Conservation (phyloP, 805 yeast species). For the Myxozyma melibiosi region DNA sequence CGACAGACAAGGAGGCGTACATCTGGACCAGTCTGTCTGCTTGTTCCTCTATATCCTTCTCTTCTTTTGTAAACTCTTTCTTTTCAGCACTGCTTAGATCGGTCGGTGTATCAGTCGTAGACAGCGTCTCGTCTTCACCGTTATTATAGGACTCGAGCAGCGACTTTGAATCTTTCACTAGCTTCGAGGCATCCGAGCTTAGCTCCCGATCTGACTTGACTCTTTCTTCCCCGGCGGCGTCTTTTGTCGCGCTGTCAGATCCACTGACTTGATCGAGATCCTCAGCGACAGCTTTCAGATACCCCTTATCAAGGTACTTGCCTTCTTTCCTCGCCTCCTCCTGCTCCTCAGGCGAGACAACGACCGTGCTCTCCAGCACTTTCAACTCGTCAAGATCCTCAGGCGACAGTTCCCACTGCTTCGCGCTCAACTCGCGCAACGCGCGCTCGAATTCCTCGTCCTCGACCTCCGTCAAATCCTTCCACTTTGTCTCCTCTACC, state of each 20-base stretch:
- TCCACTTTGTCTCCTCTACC: slow-evolving; percentile 9
- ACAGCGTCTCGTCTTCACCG: background rate
- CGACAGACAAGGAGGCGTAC: slow-evolving; percentile 11
- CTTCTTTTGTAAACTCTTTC: slow-evolving; percentile 11
- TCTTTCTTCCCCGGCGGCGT: background rate
- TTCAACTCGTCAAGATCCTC: slow-evolving; percentile 26
- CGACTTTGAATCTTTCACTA: slow-evolving; percentile 1
- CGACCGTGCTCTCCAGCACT: slow-evolving; percentile 21
- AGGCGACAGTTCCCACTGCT: slow-evolving; percentile 27
- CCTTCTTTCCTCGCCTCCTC: slow-evolving; percentile 1
- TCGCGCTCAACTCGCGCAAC: slow-evolving; percentile 21
- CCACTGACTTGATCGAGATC: slow-evolving; percentile 6
- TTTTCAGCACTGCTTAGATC: background rate
- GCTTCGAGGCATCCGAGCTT: background rate
- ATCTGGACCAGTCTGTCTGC: slow-evolving; percentile 22
- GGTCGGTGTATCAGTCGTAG: background rate
- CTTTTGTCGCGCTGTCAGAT: background rate
- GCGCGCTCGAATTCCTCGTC: slow-evolving; percentile 30
- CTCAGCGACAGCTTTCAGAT: slow-evolving; percentile 17
- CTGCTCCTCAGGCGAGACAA: slow-evolving; percentile 5
- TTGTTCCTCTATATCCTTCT: slow-evolving; percentile 25
- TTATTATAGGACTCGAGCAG: background rate
- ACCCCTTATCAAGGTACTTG: slow-evolving; percentile 12
- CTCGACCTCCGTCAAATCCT: slow-evolving; percentile 16
- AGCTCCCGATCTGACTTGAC: too few relatives aligned